Conservation (phyloP, 2,329 filamentous ascomycete species). For the Cordyceps fumosorosea region DNA sequence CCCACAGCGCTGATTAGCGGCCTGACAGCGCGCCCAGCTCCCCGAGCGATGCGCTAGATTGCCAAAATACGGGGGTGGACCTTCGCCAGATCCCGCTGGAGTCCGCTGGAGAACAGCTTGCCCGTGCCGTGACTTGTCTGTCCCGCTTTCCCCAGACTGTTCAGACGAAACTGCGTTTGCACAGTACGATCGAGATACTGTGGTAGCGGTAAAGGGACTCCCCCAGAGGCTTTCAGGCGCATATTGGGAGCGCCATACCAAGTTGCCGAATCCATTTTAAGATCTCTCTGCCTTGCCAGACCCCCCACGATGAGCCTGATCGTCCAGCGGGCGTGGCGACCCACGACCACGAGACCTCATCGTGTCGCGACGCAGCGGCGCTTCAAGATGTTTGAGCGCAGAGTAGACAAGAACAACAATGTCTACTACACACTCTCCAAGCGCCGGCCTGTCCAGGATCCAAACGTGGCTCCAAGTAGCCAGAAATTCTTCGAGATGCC, state of each 20-base stretch:
- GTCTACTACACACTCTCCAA: constrained; percentile 24
- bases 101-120: not conserved
- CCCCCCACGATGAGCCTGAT: not conserved
- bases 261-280: not conserved
- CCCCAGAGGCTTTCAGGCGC: not conserved
- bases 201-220: not conserved
- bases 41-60: constrained; percentile 8
- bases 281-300: not conserved
- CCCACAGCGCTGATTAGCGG: constrained; percentile 4
- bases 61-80: constrained; percentile 6
- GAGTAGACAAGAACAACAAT: constrained; percentile 17
- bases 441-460: constrained; percentile 10
- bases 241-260: not conserved
- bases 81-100: constrained; percentile 4
- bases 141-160: constrained; percentile 11
- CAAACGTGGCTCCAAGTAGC: not conserved
- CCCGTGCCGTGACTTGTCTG: not conserved
- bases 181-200: not conserved
- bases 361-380: constrained; percentile 8
- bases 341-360: constrained; percentile 8
- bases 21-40: not conserved
- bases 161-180: constrained; percentile 8
- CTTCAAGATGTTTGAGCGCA: constrained; percentile 13
- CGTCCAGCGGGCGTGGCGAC: constrained; percentile 5
- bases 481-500: constrained; percentile 35